phyloP scores from a whole-genome alignment of 495 filamentous ascomycete species.

The Xanthoparmelia taractica region DNA sequence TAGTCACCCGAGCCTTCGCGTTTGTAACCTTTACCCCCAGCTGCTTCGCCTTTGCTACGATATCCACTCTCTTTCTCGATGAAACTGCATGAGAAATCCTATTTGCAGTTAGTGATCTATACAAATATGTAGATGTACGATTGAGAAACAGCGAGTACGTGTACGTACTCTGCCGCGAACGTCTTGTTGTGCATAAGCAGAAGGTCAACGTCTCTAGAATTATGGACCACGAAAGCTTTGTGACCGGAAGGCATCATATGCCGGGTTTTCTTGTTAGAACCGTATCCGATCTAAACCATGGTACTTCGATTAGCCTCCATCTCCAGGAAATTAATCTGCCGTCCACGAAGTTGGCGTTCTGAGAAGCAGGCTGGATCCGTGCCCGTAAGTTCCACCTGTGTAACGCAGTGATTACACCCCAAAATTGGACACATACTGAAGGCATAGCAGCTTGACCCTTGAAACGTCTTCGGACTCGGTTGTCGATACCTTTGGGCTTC shows the following conservation, averaged over 20 bases:
- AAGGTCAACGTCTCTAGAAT: slow-evolving; percentile 88
- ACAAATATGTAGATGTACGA: not conserved
- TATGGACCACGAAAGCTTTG: slow-evolving; percentile 99
- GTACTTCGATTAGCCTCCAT: slow-evolving; percentile 2
- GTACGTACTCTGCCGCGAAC: slow-evolving; percentile 90
- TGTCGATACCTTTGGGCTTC: slow-evolving; percentile 99
- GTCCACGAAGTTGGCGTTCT: not conserved
- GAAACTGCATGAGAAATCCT: slow-evolving; percentile 97
- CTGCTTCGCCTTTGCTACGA: slow-evolving; percentile 92
- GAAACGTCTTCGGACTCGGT: slow-evolving; percentile 82
- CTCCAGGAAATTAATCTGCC: not conserved
- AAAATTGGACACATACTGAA: slow-evolving; percentile 60
- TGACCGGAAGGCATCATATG: slow-evolving; percentile 99
- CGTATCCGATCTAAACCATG: slow-evolving; percentile 77
- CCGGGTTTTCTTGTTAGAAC: slow-evolving; percentile 95
- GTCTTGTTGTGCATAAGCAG: slow-evolving; percentile 99
- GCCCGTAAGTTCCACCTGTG: not conserved
- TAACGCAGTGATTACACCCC: not conserved
- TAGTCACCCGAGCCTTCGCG: slow-evolving; percentile 94
- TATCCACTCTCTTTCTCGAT: slow-evolving; percentile 95
- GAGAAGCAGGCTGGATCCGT: not conserved
- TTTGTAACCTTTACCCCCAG: slow-evolving; percentile 98
- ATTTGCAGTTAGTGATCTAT: slow-evolving; percentile 15
- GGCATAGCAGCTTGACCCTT: slow-evolving; percentile 94
- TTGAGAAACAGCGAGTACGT: not conserved